Conservation (phyloP, 169 alveolate species). For the Eimeria falciformis region DNA sequence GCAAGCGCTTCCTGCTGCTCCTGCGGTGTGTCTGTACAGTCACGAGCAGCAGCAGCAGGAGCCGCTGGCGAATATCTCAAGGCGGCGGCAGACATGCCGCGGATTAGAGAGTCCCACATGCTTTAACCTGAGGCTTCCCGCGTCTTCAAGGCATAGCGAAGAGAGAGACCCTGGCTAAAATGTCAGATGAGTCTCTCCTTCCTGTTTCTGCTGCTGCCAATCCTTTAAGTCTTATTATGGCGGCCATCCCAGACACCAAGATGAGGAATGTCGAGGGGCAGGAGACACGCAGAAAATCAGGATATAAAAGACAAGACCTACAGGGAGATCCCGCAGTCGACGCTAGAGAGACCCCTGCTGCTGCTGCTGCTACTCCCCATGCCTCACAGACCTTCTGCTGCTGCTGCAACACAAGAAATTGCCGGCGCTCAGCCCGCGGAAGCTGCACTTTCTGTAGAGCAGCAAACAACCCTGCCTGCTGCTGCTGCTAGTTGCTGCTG, state of each 20-base stretch:
- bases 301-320: too few species aligned
- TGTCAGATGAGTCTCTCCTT: not conserved
- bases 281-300: too few species aligned
- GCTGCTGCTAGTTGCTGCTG: not conserved
- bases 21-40: not conserved
- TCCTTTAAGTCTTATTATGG: too few species aligned
- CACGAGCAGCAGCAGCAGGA: not conserved
- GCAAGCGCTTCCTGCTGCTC: not conserved
- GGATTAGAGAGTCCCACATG: constrained; percentile 6
- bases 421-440: too few species aligned
- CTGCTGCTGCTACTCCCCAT: not conserved
- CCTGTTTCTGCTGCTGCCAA: not conserved
- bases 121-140: too few species aligned
- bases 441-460: too few species aligned
- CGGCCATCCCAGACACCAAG: too few species aligned
- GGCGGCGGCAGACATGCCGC: not conserved
- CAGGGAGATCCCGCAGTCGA: too few species aligned
- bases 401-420: not conserved
- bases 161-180: not conserved
- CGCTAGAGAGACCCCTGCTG: not conserved
- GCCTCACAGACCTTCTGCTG: not conserved
- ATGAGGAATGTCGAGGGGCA: too few species aligned
- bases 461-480: not conserved
- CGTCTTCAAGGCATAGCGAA: too few species aligned
- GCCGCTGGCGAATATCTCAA: not conserved